These are phyloP conservation scores for Tetrahymena malaccensis DNA, from an alignment of 73 alveolate species.

Conservation along the genomic window DNA sequence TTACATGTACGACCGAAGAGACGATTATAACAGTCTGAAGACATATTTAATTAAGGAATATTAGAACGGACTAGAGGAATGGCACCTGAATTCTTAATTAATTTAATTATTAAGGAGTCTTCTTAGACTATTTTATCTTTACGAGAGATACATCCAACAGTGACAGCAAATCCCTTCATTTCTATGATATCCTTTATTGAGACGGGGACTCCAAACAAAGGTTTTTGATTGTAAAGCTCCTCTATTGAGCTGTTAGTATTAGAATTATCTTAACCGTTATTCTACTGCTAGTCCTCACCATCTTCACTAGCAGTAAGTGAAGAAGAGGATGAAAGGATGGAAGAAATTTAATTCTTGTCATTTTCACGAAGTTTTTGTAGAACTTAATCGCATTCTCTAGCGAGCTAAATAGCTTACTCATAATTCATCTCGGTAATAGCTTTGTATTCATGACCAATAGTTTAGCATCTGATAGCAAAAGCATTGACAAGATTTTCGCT, in stretches of 20 bases:
- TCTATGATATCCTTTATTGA: conserved; percentile 47
- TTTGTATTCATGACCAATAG: neutral
- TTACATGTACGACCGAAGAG: conserved; percentile 55
- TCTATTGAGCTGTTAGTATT: neutral
- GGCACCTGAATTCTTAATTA: conserved; percentile 57
- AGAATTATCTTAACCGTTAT: neutral
- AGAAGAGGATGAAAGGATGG: neutral
- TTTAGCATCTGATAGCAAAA: neutral
- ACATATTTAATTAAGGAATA: conserved; percentile 48
- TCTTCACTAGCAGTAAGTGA: neutral
- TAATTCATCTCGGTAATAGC: neutral
- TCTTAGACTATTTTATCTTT: neutral
- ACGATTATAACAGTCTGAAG: conserved; percentile 48
- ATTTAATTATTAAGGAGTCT: conserved; percentile 38
- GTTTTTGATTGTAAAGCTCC: neutral
- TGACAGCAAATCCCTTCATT: conserved; percentile 21
- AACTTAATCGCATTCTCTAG: neutral
- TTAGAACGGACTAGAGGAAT: conserved; percentile 55
- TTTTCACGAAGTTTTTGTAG: neutral
- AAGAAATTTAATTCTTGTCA: neutral
- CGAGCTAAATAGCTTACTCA: neutral
- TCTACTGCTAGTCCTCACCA: neutral
- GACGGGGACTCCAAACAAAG: conserved; percentile 54
- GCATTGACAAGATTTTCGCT: neutral
- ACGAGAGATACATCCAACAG: conserved; percentile 41